Evolutionary conservation across 2,329 filamentous ascomycete genomes (phyloP).

Genomic region (Byssochlamys sp.): DNA sequence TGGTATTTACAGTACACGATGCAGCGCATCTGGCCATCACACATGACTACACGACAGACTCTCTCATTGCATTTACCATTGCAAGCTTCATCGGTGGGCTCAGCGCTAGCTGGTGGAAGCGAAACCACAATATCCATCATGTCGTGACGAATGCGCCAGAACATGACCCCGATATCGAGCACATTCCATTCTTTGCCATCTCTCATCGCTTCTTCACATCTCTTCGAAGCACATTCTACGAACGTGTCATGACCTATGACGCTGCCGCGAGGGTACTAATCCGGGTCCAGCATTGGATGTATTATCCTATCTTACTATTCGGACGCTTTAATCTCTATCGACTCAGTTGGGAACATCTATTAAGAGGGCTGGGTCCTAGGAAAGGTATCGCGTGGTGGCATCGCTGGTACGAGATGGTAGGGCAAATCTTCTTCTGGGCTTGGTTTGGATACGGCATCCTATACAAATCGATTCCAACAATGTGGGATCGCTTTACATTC

Average conservation of each 20-base stretch:
- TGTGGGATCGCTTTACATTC: constrained; percentile 60
- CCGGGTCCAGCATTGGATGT: constrained; percentile 65
- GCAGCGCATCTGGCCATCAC: constrained; percentile 96
- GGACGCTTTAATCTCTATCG: constrained; percentile 81
- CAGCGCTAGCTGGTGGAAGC: constrained; percentile 94
- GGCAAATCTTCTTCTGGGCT: constrained; percentile 72
- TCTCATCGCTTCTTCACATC: constrained; percentile 68
- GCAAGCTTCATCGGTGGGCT: constrained; percentile 83
- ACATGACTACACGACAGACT: constrained; percentile 74
- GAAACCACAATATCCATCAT: constrained; percentile 91
- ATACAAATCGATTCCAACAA: constrained; percentile 63
- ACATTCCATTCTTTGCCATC: constrained; percentile 80
- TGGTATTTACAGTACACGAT: constrained; percentile 39
- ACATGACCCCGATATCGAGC: constrained; percentile 89
- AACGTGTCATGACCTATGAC: constrained; percentile 69
- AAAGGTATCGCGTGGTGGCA: constrained; percentile 76
- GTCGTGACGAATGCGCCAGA: constrained; percentile 92
- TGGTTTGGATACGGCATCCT: constrained; percentile 79
- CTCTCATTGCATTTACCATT: constrained; percentile 77
- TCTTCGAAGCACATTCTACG: constrained; percentile 73
- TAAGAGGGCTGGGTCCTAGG: constrained; percentile 59
- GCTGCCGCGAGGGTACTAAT: constrained; percentile 60
- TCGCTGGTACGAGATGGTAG: constrained; percentile 65
- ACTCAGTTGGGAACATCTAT: constrained; percentile 68
- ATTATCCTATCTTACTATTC: constrained; percentile 70